Conservation (phyloP, 1,139 yeast species). For the Zhuliangozyma parablackwelliae region DNA sequence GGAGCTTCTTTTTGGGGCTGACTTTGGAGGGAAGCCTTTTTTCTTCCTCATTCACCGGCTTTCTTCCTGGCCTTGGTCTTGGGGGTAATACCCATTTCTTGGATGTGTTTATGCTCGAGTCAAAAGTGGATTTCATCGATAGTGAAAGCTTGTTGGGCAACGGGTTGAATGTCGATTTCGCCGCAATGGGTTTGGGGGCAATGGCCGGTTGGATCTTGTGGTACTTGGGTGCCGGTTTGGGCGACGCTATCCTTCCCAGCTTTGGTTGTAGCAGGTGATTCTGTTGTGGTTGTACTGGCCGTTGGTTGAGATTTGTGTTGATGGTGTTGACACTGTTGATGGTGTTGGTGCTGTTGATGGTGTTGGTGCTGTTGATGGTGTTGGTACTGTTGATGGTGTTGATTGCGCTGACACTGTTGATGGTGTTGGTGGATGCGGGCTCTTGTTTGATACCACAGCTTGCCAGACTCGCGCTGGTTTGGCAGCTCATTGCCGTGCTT, state of each 20-base stretch:
- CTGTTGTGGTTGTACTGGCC: neutral
- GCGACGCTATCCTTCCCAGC: neutral
- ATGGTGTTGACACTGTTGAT: neutral
- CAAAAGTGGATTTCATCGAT: constrained; percentile 8
- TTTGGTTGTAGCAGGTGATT: constrained; percentile 1
- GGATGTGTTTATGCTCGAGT: constrained; percentile 40
- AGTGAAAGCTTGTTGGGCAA: constrained; percentile 11
- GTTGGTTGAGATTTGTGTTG: neutral
- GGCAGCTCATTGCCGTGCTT: no score
- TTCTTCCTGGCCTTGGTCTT: constrained; percentile 59
- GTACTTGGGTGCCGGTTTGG: constrained; percentile 18
- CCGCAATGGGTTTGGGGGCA: constrained; percentile 34
- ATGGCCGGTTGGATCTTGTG: constrained; percentile 41
- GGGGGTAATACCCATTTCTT: constrained; percentile 65
- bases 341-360: neutral
- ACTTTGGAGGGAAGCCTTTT: constrained; percentile 3
- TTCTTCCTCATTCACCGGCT: constrained; percentile 26
- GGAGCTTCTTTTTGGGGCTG: constrained; percentile 10
- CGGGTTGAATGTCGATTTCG: constrained; percentile 11
- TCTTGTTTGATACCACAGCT: no score
- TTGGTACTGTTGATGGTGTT: neutral
- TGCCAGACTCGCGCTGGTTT: no score
- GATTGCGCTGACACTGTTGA: no score
- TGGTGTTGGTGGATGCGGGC: no score
- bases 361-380: neutral